Evolutionary conservation across 2,329 filamentous ascomycete species (phyloP), one percentile per base, ranked within the genome.

Genomic region (Botrytis tulipae): DNA sequence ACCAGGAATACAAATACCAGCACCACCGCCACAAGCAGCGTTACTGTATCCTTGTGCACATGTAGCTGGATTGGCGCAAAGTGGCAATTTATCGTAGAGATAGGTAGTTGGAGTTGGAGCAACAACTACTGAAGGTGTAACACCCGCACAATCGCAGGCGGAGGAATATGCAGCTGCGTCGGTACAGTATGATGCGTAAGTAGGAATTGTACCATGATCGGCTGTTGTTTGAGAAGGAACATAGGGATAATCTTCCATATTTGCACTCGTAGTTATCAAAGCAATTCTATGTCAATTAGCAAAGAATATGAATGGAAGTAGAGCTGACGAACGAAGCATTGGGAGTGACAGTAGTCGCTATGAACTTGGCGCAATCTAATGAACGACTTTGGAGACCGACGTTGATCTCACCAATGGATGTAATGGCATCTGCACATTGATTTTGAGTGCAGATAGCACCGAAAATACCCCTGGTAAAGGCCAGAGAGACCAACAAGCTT

Each of bases 401-500:
- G 20, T 70, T 32, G n/a, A 73, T 71, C 32, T 70, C 48, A 9
- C 72, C 67, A 60, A 73, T 57, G 7, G 59, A 40, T 51, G 72
- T 73, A 44, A 73, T 40, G 4, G 68, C 72, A 14, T 60, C 25
- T 32, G 67, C 72, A 67, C 72, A 73, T 62, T 62, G 35, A n/a
- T 54, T 5, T 44, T 71, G 48, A 9, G 37, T n/a, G 42, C 72
- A 73, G n/a, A 18, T 4, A 48, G 12, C 37, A 18, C 42, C 72
- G 16, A 46, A 37, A 40, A 71, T 66, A 10, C 32, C 40, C 60
- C 29, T 48, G 32, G 29, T n/a, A 35, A 48, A 71, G 46, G 48
- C 61, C 60, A 73, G 44, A 57, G 67, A n/a, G n/a, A 65, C 22
- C 25, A 73, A 66, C n/a, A 66, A 46, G 18, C 37, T 70, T 66